A percentile compares a stretch with the other conserved stretches of the same genome.
These are phyloP conservation scores for Hypoxylon sp. DNA, from an alignment of 2,329 filamentous ascomycete species.

Conservation along the genomic window DNA sequence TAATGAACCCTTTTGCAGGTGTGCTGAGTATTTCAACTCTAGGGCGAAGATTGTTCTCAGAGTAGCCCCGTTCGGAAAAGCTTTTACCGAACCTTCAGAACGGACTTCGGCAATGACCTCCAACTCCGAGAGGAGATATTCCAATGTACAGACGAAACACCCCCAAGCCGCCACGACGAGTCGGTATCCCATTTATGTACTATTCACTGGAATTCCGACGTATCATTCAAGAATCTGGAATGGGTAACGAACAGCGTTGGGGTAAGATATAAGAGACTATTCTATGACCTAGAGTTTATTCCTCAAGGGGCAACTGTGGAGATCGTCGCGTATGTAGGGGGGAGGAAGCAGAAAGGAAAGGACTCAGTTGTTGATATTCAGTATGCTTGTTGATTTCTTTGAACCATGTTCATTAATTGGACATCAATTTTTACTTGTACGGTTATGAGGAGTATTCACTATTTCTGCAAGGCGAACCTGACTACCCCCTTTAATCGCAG, in stretches of 20 bases:
- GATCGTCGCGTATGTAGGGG: conserved; percentile 8
- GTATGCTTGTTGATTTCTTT: conserved; percentile 3
- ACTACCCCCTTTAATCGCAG: background rate
- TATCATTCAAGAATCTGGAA: background rate
- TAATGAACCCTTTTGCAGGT: too few species aligned
- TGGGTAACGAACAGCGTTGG: conserved; percentile 2
- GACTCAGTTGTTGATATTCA: conserved; percentile 4
- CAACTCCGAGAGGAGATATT: background rate
- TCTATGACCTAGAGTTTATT: conserved; percentile 13
- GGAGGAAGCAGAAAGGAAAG: conserved; percentile 17
- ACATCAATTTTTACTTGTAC: background rate
- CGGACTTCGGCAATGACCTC: background rate
- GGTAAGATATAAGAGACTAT: conserved; percentile 4
- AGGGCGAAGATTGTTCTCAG: background rate
- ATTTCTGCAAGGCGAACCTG: background rate
- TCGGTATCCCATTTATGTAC: background rate
- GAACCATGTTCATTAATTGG: background rate
- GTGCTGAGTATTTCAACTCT: background rate
- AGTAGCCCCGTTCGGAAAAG: background rate
- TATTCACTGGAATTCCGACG: background rate
- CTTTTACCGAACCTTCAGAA: background rate
- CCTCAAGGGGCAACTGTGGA: conserved; percentile 15
- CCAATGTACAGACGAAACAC: background rate
- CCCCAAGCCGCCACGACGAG: background rate
- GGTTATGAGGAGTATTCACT: background rate